phyloP scores from a whole-genome alignment of 768 basidiomycete genomes.

The Serendipita vermifera region DNA sequence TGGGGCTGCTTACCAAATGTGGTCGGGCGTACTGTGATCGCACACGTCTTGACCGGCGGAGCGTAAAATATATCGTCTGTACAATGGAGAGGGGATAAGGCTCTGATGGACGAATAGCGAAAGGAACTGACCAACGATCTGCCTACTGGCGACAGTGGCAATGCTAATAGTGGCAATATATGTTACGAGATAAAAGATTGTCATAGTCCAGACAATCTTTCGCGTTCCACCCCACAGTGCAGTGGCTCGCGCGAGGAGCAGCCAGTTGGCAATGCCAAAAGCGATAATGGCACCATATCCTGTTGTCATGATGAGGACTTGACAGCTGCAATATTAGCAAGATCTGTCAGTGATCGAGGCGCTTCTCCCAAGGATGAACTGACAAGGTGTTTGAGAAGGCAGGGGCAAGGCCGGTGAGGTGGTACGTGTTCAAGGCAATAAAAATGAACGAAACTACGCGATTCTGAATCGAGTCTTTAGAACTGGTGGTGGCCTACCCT shows the following conservation, averaged over 20 bases:
- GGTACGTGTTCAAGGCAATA: neutral
- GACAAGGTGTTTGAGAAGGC: neutral
- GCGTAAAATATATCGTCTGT: neutral
- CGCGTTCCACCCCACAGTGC: constrained; percentile 1
- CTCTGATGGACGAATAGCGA: neutral
- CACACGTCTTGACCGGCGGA: neutral
- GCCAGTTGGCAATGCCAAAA: neutral
- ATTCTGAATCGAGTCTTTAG: neutral
- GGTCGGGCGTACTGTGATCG: neutral
- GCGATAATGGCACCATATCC: constrained; percentile 3
- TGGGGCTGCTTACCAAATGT: too few relatives aligned
- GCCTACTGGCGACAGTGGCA: constrained; percentile 2
- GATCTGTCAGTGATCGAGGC: neutral
- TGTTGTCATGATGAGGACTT: neutral
- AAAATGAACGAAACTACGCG: neutral
- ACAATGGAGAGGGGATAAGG: neutral
- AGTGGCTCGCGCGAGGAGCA: neutral
- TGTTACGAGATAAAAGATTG: neutral
- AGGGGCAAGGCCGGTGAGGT: neutral
- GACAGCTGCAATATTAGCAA: neutral
- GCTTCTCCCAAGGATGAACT: neutral
- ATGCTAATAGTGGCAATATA: neutral
- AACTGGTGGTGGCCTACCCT: too few relatives aligned
- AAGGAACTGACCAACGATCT: neutral
- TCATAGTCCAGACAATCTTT: constrained; percentile 1